These are phyloP conservation scores for Schwanniomyces polymorphus DNA, from an alignment of 805 yeast species.

Conservation along the genomic window DNA sequence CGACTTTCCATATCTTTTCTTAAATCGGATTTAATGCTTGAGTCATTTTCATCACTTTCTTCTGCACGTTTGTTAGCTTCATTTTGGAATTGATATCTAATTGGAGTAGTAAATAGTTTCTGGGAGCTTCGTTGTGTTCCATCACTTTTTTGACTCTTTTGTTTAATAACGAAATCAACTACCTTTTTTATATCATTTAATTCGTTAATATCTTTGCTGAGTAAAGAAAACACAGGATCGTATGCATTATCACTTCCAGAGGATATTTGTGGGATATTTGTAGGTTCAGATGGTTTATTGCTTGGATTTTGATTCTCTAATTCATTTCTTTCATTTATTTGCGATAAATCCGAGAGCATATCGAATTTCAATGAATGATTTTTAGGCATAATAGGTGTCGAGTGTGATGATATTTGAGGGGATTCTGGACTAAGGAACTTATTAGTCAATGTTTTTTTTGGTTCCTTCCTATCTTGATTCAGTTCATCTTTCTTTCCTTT, in stretches of 20 bases:
- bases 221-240: slow-evolving; percentile 13
- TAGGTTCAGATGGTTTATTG: background rate
- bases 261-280: background rate
- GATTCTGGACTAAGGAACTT: slow-evolving; percentile 4
- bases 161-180: slow-evolving; percentile 4
- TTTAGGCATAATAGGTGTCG: slow-evolving; percentile 19
- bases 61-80: slow-evolving; percentile 4
- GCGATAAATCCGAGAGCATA: background rate
- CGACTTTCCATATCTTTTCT: background rate
- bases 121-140: background rate
- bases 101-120: slow-evolving; percentile 8
- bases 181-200: slow-evolving; percentile 13
- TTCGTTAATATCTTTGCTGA: slow-evolving; percentile 15
- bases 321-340: background rate
- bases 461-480: background rate
- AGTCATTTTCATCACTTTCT: slow-evolving; percentile 13
- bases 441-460: background rate
- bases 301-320: background rate
- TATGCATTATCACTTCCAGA: background rate
- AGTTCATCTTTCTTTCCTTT: background rate
- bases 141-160: background rate
- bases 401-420: slow-evolving; percentile 20
- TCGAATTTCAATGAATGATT: background rate
- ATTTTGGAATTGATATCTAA: slow-evolving; percentile 5
- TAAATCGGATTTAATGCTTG: slow-evolving; percentile 12